Evolutionary conservation across 2,329 filamentous ascomycete genomes (phyloP).

Genomic region (Fusarium sp.): DNA sequence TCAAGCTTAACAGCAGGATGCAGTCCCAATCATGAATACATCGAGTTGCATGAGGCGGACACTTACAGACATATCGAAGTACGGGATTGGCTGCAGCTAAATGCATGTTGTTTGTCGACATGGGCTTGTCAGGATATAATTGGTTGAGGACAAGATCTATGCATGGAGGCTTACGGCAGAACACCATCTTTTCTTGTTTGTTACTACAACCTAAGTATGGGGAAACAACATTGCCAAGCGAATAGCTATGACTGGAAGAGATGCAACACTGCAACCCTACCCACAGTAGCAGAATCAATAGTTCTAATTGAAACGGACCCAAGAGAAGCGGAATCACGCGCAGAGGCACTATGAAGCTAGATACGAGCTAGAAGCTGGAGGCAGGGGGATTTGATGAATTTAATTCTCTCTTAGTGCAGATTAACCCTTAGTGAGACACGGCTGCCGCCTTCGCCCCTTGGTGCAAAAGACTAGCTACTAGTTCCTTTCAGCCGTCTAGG

Average conservation of each 20-base stretch:
- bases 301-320: slow-evolving; percentile 1
- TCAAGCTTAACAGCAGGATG: slow-evolving; percentile 10
- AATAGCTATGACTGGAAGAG: neutral
- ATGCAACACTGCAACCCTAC: slow-evolving; percentile 1
- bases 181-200: slow-evolving; percentile 20
- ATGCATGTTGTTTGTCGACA: slow-evolving; percentile 1
- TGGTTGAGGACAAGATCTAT: slow-evolving; percentile 7
- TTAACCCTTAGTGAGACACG: slow-evolving; percentile 24
- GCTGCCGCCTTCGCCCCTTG: slow-evolving; percentile 10
- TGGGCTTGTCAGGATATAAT: slow-evolving; percentile 18
- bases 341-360: slow-evolving; percentile 21
- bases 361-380: slow-evolving; percentile 25
- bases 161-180: slow-evolving; percentile 27
- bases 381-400: neutral
- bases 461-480: neutral
- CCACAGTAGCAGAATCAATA: slow-evolving; percentile 11
- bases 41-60: slow-evolving; percentile 29
- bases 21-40: slow-evolving; percentile 4
- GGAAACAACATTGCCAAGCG: neutral
- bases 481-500: slow-evolving; percentile 1
- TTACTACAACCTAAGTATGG: neutral
- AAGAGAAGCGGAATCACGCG: slow-evolving; percentile 26
- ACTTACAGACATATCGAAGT: slow-evolving; percentile 13
- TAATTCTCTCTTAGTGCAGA: neutral
- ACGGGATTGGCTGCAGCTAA: slow-evolving; percentile 19